Conservation (phyloP, 2,329 filamentous ascomycete species). For the Penicillium frequentans region DNA sequence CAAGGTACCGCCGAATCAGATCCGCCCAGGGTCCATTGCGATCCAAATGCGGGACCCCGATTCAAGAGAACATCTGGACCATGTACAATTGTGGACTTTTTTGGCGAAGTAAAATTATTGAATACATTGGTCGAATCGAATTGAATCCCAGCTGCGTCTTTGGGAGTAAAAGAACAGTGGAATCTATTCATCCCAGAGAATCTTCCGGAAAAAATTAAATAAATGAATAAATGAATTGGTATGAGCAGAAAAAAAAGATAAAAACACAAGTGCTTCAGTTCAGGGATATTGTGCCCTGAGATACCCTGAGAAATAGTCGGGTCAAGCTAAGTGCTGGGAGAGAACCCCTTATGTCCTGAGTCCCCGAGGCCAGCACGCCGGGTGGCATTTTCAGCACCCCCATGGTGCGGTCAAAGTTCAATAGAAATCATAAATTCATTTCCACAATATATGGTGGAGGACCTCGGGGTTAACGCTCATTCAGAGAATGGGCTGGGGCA, state of each 20-base stretch:
- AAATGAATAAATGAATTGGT: slow-evolving; percentile 7
- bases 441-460: background rate
- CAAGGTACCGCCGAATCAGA: background rate
- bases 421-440: background rate
- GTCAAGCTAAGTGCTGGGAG: background rate
- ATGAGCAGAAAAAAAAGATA: slow-evolving; percentile 10
- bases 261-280: background rate
- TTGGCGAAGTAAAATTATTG: background rate
- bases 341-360: background rate
- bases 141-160: background rate
- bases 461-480: background rate
- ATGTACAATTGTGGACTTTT: background rate
- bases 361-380: background rate
- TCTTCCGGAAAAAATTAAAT: background rate
- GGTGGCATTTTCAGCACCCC: background rate
- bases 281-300: background rate
- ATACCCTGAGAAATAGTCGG: slow-evolving; percentile 5
- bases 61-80: background rate
- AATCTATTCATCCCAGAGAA: background rate
- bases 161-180: background rate
- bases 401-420: background rate
- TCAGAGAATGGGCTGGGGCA: background rate
- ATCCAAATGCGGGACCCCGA: background rate
- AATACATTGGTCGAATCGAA: background rate
- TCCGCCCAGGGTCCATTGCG: background rate